Conservation (phyloP, 768 basidiomycete species). For the Auriscalpium vulgare region DNA sequence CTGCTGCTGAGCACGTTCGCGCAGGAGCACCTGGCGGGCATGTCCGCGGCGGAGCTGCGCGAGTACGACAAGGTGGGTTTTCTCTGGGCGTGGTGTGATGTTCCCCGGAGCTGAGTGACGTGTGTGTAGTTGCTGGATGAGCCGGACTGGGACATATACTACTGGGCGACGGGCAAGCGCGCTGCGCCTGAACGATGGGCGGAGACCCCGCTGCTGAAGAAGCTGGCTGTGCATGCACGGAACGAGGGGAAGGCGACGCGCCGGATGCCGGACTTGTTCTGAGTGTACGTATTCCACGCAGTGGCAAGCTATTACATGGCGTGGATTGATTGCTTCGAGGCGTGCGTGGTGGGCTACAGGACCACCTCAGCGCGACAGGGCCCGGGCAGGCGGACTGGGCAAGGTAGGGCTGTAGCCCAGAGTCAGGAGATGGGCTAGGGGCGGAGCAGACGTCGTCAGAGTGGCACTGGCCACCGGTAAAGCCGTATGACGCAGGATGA, state of each 20-base stretch:
- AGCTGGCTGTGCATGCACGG: conserved; percentile 70
- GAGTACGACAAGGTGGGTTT: conserved; percentile 87
- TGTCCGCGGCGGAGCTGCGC: conserved; percentile 64
- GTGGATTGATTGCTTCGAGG: too few relatives aligned
- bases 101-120: neutral
- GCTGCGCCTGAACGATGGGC: conserved; percentile 73
- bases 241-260: conserved; percentile 94
- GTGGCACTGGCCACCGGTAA: too few relatives aligned
- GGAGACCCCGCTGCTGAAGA: conserved; percentile 53
- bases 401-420: too few relatives aligned
- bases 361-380: too few relatives aligned
- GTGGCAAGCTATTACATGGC: too few relatives aligned
- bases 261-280: conserved; percentile 71
- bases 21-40: conserved; percentile 55
- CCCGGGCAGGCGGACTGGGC: too few relatives aligned
- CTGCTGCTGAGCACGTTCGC: conserved; percentile 91
- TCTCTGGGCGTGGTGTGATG: neutral
- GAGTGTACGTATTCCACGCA: neutral
- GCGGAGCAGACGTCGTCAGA: too few relatives aligned
- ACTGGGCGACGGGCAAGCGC: conserved; percentile 86
- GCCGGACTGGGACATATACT: conserved; percentile 97
- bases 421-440: too few relatives aligned
- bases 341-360: too few relatives aligned
- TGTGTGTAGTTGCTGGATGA: conserved; percentile 75
- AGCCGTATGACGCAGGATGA: too few relatives aligned